Conservation (phyloP, 2,329 filamentous ascomycete species). For the Phaeosphaeria sp. region DNA sequence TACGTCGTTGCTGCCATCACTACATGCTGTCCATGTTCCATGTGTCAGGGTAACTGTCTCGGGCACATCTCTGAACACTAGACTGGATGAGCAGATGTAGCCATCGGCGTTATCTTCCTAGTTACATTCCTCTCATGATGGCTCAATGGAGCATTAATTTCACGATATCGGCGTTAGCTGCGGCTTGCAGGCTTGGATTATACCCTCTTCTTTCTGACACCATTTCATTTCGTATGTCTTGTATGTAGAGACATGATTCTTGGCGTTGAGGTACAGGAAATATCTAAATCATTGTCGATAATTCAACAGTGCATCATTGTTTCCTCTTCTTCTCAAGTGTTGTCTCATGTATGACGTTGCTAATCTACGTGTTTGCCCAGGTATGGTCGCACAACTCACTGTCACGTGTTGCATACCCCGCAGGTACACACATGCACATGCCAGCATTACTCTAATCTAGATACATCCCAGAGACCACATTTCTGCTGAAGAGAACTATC, state of each 20-base stretch:
- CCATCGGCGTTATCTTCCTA: not conserved
- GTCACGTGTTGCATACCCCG: constrained; percentile 2
- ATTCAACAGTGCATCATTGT: not conserved
- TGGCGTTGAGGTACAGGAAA: not conserved
- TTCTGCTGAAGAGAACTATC: not conserved
- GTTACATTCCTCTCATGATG: not conserved
- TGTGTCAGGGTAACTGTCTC: not conserved
- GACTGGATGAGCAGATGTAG: not conserved
- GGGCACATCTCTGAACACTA: not conserved
- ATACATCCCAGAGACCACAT: not conserved
- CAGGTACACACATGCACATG: not conserved
- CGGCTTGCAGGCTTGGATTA: constrained; percentile 2
- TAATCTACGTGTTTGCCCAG: not conserved
- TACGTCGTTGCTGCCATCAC: not conserved
- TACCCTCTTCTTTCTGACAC: constrained; percentile 6
- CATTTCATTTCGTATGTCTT: not conserved
- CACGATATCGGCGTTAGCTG: not conserved
- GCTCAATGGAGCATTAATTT: not conserved
- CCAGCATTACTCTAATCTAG: not conserved
- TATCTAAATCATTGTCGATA: not conserved
- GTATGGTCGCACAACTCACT: not conserved
- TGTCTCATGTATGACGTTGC: not conserved
- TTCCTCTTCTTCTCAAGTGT: not conserved
- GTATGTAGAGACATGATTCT: not conserved
- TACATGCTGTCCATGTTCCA: not conserved